phyloP scores from a whole-genome alignment of 176 grass and related monocot genomes.

The barley (Hordeum vulgare) region DNA sequence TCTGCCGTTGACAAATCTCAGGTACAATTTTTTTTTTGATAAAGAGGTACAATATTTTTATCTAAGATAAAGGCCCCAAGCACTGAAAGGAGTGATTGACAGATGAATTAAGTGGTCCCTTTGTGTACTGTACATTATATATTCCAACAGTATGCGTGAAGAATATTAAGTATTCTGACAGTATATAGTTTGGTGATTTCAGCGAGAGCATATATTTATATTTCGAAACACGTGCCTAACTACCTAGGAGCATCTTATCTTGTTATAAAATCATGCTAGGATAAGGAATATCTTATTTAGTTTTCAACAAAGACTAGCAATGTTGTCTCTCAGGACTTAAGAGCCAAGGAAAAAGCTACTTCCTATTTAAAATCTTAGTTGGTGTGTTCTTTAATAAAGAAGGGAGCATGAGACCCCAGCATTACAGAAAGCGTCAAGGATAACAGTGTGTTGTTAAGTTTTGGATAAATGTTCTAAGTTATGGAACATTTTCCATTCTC shows the following conservation, averaged over 20 bases:
- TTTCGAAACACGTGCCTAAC: slow-evolving; percentile 16
- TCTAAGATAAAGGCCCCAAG: background rate
- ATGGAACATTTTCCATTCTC: background rate
- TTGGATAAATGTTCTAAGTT: background rate
- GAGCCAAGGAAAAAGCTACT: background rate
- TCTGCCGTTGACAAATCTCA: slow-evolving; percentile 8
- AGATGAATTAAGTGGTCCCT: slow-evolving; percentile 27
- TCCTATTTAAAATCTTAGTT: background rate
- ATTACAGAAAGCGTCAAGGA: background rate
- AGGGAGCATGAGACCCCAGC: background rate
- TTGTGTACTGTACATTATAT: background rate
- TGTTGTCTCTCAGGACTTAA: slow-evolving; percentile 13
- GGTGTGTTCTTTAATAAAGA: background rate
- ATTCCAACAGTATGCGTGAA: background rate
- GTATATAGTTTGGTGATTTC: background rate
- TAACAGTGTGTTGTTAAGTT: background rate
- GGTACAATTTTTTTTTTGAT: slow-evolving; percentile 8
- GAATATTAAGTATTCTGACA: slow-evolving; percentile 16
- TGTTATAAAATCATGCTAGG: background rate
- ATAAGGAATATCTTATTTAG: slow-evolving; percentile 1
- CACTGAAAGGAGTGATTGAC: background rate
- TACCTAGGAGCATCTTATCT: background rate
- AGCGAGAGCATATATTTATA: slow-evolving; percentile 9
- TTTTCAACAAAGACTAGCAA: background rate
- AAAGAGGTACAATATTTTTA: slow-evolving; percentile 11